Base-by-base conservation (phyloP, 441 rosid genomes). In the Erodium trifolium region DNA sequence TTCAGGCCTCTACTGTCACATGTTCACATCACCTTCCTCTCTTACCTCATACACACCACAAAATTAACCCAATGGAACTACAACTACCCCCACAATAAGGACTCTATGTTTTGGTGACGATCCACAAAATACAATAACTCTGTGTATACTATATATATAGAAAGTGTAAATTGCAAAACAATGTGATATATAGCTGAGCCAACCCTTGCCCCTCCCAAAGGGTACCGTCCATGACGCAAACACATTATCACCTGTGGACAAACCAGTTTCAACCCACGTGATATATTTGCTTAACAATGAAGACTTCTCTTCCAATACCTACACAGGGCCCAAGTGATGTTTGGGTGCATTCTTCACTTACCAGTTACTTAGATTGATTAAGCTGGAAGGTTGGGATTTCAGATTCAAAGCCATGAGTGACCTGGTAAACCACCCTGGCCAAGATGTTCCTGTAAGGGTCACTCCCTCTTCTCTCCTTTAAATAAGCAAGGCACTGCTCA, bases 371-470 rank as follows among this genome's bases (percentile, higher is more conserved):
- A 6, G 45, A 13, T 78, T 4, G 16, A 64, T 87, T 78, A 88
- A 45, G 76, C 65, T 88, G 82, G 71, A 7, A 92, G 0, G 89
- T 82, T 0, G 96, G 98, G 70, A 90, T 75, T 67, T 86, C 79
- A 41, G 86, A 79, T 19, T 75, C 45, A 57, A 77, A 66, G 17
- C 89, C 93, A 73, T 82, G 79, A 0, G 72, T 70, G 29, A 87
- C 81, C 72, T 77, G 89, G 78, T 87, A 86, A 60, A 80, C 27
- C 13, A 85, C 34, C 59, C 98, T 84, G 67, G 88, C 10, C 37
- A 87, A 12, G 37, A 90, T 14, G 78, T 78, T 83, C 80, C 97
- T 77, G 70, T 87, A 89, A 10, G 94, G 93, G 77, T 93, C 93
- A 51, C 59, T 65, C 70, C 84, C 88, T 79, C 97, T 81, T 80